Conservation (phyloP, 2,329 filamentous ascomycete species). For the Nannizziopsis arthrosporioides region DNA sequence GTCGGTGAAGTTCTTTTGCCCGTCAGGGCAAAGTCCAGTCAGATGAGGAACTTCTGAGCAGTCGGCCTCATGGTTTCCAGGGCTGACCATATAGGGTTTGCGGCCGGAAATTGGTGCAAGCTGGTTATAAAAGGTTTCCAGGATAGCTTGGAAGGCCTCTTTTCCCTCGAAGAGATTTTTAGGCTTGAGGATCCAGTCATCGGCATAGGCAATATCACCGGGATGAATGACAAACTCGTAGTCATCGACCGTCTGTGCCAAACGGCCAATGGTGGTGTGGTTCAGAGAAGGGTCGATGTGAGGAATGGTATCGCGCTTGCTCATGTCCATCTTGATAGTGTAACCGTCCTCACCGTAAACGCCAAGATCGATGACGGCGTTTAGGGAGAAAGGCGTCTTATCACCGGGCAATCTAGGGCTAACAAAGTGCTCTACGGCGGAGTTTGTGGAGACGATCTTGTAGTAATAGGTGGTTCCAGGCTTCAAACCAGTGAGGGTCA, state of each 20-base stretch:
- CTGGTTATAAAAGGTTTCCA: not conserved
- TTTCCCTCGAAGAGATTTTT: not conserved
- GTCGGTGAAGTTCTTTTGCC: slow-evolving; percentile 1
- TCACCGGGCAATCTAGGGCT: slow-evolving; percentile 1
- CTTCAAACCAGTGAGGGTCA: slow-evolving; percentile 1
- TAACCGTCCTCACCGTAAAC: not conserved
- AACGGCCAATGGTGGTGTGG: slow-evolving; percentile 2
- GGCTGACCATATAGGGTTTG: slow-evolving; percentile 3
- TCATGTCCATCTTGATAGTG: slow-evolving; percentile 1
- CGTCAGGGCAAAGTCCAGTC: not conserved
- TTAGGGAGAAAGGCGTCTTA: not conserved
- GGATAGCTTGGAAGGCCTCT: not conserved
- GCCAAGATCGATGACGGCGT: slow-evolving; percentile 1
- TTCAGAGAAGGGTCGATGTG: not conserved
- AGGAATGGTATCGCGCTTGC: slow-evolving; percentile 1
- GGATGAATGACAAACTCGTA: slow-evolving; percentile 1
- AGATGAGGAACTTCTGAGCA: not conserved
- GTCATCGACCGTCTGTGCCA: slow-evolving; percentile 1
- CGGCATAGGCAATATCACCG: slow-evolving; percentile 1
- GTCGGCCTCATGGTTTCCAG: not conserved
- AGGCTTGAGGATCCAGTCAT: not conserved
- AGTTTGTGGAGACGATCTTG: slow-evolving; percentile 1
- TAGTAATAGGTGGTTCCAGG: slow-evolving; percentile 1
- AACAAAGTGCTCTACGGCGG: not conserved
- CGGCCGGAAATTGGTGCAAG: not conserved